Conservation (phyloP, 129 eudicot species). For the Silybum marianum region DNA sequence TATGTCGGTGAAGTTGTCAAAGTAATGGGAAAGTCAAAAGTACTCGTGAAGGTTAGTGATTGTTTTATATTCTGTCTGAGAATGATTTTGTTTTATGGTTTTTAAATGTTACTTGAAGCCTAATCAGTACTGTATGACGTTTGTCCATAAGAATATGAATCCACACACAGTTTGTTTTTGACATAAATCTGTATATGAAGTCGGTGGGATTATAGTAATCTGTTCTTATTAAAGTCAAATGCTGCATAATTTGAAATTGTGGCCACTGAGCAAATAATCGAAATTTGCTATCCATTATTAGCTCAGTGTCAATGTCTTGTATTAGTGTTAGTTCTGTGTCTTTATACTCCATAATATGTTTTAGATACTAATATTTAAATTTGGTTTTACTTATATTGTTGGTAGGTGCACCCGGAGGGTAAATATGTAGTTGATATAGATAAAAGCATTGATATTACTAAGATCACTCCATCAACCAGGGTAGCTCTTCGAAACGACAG, state of each 20-base stretch:
- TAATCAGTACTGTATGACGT: no score
- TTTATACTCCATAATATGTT: neutral
- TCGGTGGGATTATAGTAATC: no score
- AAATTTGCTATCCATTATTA: neutral
- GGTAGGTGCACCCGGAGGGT: slow-evolving; percentile 44
- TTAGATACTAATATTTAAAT: neutral
- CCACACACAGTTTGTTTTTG: no score
- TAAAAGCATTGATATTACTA: slow-evolving; percentile 45
- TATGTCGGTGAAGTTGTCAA: slow-evolving; percentile 53
- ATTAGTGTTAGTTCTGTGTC: neutral
- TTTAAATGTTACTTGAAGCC: neutral
- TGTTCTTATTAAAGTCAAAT: no score
- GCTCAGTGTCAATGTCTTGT: neutral
- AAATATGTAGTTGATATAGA: slow-evolving; percentile 48
- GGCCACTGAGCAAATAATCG: neutral
- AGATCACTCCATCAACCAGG: slow-evolving; percentile 47
- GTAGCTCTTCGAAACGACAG: slow-evolving; percentile 48
- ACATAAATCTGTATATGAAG: no score
- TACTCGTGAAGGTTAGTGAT: slow-evolving; percentile 45
- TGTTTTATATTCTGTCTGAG: neutral
- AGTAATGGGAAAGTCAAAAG: slow-evolving; percentile 54
- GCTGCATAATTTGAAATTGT: no score
- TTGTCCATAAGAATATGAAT: no score
- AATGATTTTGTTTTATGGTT: neutral
- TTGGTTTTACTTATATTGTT: neutral